Percentiles rank a stretch among this genome's conserved stretches.
Evolutionary conservation across 2,329 filamentous ascomycete genomes (phyloP).

Genomic region (Neocatenulostroma microsporum): DNA sequence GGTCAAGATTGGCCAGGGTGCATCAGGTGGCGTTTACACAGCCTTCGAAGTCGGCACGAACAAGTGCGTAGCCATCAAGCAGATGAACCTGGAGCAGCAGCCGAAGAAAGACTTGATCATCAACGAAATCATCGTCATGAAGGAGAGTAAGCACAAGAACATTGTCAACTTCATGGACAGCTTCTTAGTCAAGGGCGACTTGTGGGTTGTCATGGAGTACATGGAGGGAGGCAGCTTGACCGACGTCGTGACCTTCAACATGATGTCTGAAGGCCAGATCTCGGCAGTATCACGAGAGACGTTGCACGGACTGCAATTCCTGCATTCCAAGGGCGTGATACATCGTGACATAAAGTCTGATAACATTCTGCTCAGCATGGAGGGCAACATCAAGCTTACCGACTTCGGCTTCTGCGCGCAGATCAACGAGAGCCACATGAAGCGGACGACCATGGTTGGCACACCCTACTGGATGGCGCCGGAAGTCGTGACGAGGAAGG

Average conservation of each 20-base stretch:
- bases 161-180: slow-evolving; percentile 99
- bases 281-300: slow-evolving; percentile 92
- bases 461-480: slow-evolving; percentile 99
- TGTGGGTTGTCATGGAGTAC: slow-evolving; percentile 99
- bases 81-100: slow-evolving; percentile 98
- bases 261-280: slow-evolving; percentile 69
- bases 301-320: slow-evolving; percentile 86
- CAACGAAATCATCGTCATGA: slow-evolving; percentile 99
- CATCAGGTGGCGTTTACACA: slow-evolving; percentile 95
- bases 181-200: slow-evolving; percentile 91
- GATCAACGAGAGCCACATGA: slow-evolving; percentile 90
- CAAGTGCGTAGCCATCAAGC: slow-evolving; percentile 95
- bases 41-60: slow-evolving; percentile 77
- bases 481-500: slow-evolving; percentile 98
- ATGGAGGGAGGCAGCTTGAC: slow-evolving; percentile 98
- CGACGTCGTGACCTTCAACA: slow-evolving; percentile 65
- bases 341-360: slow-evolving; percentile 99
- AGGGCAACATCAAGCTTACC: slow-evolving; percentile 89
- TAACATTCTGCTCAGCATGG: slow-evolving; percentile 89
- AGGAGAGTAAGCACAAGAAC: slow-evolving; percentile 94
- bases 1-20: slow-evolving; percentile 98
- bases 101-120: slow-evolving; percentile 97
- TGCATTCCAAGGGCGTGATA: slow-evolving; percentile 94
- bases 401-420: slow-evolving; percentile 99
- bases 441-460: slow-evolving; percentile 98